Evolutionary conservation across 1,284 basidiomycete species (phyloP).

Genomic region (Apiotrichum gamsii): DNA sequence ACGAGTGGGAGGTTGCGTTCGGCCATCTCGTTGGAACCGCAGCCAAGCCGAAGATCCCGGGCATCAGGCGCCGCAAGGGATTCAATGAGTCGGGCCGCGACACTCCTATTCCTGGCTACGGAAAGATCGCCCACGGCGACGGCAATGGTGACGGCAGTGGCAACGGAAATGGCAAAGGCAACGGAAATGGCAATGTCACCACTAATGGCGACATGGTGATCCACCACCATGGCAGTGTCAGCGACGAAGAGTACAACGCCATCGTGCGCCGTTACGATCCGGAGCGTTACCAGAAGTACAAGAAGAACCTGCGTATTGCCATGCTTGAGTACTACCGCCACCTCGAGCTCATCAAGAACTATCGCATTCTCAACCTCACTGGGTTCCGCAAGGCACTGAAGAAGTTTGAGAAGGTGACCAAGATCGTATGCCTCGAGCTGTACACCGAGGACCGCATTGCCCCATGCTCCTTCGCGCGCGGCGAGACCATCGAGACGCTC

Average conservation of each 20-base stretch:
- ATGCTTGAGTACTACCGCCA: conserved; percentile 79
- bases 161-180: not conserved
- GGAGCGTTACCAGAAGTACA: conserved; percentile 73
- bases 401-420: conserved; percentile 85
- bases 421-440: conserved; percentile 55
- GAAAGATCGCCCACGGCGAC: not conserved
- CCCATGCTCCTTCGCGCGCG: conserved; percentile 49
- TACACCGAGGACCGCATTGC: conserved; percentile 70
- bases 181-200: not conserved
- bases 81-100: no score
- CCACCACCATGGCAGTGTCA: no score
- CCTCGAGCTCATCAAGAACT: conserved; percentile 73
- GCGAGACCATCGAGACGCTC: conserved; percentile 59
- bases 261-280: conserved; percentile 53
- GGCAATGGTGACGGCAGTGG: conserved; percentile 1
- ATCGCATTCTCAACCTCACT: conserved; percentile 76
- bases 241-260: not conserved
- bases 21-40: conserved; percentile 4
- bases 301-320: conserved; percentile 73
- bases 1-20: conserved; percentile 41
- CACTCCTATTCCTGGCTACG: not conserved
- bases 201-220: not conserved
- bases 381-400: conserved; percentile 88
- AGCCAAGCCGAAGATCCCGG: no score
- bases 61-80: no score